Base-by-base conservation (phyloP, 1,139 yeast genomes). In the Blastobotrys buckinghamii region DNA sequence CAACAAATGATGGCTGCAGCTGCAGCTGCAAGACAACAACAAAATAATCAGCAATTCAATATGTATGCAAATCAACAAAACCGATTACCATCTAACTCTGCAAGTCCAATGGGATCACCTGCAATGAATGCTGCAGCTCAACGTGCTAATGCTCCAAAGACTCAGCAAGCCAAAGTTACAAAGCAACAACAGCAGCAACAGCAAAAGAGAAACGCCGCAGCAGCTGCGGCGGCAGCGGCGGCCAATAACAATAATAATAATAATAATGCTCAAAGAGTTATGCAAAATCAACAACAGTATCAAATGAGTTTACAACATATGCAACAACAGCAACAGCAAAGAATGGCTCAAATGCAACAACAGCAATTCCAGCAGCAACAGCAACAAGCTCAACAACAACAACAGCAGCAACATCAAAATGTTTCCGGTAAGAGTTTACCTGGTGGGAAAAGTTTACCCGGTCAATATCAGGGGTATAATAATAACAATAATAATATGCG, bases 381-480 rank as follows among this genome's bases (percentile, higher is more conserved):
- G n/a, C 42, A 39, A 27, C 26, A 12, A n/a, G 26, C 7, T 2
- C 36, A 27, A 4, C 43, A 40, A 10, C 15, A 40, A 2, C 36
- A 16, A 4, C 43, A 27, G 20, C 36, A 40, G n/a, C 43, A 15
- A 16, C 24, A 24, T 22, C 43, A 39, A 19, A 17, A 39, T 17
- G 45, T 53, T n/a, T 47, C 54, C 2, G 57, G 57, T 19, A 54
- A 54, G 41, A 51, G 54, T 1, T 44, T 53, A 17, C 56, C 57
- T 13, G 54, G 42, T 22, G 32, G 32, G 6, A 29, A 29, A 29
- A 29, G n/a, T 29, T 29, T 29, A 29, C 32, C 32, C 4, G 32
- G 32, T 10, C 42, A 39, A n/a, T 30, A 39, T 39, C 13, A 9
- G 6, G 24, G 24, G 19, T 15, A 39, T 15, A 39, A 17, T 39